Conservation (phyloP, 139 green algal genomes). For the Zygnema cylindricum region DNA sequence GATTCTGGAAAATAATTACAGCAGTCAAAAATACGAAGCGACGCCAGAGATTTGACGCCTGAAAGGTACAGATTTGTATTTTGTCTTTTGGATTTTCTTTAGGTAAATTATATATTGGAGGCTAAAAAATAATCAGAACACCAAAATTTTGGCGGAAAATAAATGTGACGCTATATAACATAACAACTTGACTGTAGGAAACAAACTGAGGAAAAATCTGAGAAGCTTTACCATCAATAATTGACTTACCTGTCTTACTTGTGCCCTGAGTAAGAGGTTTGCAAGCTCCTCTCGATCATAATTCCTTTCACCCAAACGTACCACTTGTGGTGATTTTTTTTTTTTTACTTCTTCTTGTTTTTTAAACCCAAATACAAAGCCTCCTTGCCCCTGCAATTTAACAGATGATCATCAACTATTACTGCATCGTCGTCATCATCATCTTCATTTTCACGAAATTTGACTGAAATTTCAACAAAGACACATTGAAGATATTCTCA, state of each 20-base stretch:
- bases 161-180: no score
- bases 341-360: neutral
- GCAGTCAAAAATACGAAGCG: no score
- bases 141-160: no score
- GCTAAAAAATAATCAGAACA: no score
- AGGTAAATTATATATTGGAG: no score
- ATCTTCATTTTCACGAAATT: neutral
- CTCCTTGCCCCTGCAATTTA: neutral
- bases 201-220: no score
- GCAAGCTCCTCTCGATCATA: neutral
- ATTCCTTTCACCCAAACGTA: neutral
- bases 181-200: no score
- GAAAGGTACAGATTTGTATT: no score
- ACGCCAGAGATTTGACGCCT: no score
- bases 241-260: neutral
- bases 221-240: no score
- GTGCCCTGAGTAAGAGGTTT: neutral
- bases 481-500: neutral
- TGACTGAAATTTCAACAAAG: neutral
- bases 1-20: no score
- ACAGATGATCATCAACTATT: neutral
- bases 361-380: neutral
- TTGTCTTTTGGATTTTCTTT: no score
- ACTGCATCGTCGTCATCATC: neutral
- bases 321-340: neutral